phyloP scores from a whole-genome alignment of 352 stramenopile genomes.

The Peronospora tabacina region DNA sequence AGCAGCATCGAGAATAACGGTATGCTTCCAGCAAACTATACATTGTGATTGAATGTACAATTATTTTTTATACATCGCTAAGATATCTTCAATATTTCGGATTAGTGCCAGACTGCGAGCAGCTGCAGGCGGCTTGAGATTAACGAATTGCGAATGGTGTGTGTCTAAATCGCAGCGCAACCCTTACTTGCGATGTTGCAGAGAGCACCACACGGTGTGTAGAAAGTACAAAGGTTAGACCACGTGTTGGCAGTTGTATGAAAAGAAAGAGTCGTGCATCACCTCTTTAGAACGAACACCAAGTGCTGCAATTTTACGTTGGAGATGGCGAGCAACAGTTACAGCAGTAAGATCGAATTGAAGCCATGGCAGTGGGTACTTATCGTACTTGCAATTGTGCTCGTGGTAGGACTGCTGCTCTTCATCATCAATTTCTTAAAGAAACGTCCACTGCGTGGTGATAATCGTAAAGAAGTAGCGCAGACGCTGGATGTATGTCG shows the following conservation, averaged over 20 bases:
- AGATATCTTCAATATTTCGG: conserved; percentile 1
- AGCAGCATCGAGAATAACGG: too few species aligned
- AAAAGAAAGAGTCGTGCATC: neutral
- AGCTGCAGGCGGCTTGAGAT: conserved; percentile 17
- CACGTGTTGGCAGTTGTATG: too few species aligned
- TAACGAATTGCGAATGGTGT: conserved; percentile 8
- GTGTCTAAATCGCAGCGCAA: conserved; percentile 11
- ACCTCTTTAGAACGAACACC: neutral
- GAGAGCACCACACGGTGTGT: conserved; percentile 13
- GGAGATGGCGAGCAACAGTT: conserved; percentile 8
- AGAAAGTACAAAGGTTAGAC: conserved; percentile 3
- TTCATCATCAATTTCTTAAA: conserved; percentile 51
- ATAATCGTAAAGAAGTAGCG: conserved; percentile 29
- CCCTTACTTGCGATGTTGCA: conserved; percentile 8
- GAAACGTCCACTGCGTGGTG: conserved; percentile 29
- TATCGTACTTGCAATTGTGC: conserved; percentile 27
- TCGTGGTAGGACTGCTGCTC: conserved; percentile 26
- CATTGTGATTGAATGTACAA: too few species aligned
- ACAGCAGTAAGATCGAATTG: conserved; percentile 8
- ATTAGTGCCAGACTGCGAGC: conserved; percentile 12
- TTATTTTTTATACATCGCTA: conserved; percentile 6
- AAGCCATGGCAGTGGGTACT: conserved; percentile 34
- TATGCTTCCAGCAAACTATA: too few species aligned
- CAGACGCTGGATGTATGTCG: conserved; percentile 22
- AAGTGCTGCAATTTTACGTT: neutral